phyloP scores from a whole-genome alignment of 2,329 filamentous ascomycete species.

The Xylogone sp. region DNA sequence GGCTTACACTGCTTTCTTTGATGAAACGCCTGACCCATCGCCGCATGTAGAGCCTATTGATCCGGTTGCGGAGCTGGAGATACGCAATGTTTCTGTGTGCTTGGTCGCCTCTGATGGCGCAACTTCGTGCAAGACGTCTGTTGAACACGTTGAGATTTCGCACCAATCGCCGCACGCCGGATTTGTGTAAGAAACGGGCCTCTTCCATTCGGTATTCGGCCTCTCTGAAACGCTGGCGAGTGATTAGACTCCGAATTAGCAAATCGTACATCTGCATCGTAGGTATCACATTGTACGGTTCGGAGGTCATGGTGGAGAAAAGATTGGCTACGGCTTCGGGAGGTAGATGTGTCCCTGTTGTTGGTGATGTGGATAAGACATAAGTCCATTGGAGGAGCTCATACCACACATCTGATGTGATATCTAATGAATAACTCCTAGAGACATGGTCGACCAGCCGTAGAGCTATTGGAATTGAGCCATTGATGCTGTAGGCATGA shows the following conservation, averaged over 20 bases:
- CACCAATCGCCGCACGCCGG: slow-evolving; percentile 1
- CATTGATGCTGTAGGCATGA: slow-evolving; percentile 64
- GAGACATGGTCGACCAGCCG: slow-evolving; percentile 62
- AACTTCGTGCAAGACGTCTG: not conserved
- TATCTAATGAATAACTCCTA: slow-evolving; percentile 50
- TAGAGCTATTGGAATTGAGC: slow-evolving; percentile 54
- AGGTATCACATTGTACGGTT: slow-evolving; percentile 25
- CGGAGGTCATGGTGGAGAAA: slow-evolving; percentile 23
- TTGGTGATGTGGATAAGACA: slow-evolving; percentile 38
- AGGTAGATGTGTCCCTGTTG: slow-evolving; percentile 8
- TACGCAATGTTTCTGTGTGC: not conserved
- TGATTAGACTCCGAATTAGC: slow-evolving; percentile 16
- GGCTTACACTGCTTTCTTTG: not conserved
- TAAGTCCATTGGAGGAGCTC: slow-evolving; percentile 66
- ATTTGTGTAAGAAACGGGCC: slow-evolving; percentile 8
- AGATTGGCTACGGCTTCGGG: slow-evolving; percentile 15
- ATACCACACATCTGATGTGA: slow-evolving; percentile 58
- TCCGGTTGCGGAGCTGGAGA: not conserved
- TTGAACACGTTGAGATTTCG: not conserved
- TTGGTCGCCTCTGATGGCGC: not conserved
- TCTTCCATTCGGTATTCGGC: slow-evolving; percentile 14
- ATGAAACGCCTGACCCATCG: slow-evolving; percentile 4
- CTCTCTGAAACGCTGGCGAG: slow-evolving; percentile 10
- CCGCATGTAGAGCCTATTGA: slow-evolving; percentile 3
- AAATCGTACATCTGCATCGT: slow-evolving; percentile 22